Conservation (phyloP, 2,329 filamentous ascomycete genomes). For the Meredithiella fracta region DNA sequence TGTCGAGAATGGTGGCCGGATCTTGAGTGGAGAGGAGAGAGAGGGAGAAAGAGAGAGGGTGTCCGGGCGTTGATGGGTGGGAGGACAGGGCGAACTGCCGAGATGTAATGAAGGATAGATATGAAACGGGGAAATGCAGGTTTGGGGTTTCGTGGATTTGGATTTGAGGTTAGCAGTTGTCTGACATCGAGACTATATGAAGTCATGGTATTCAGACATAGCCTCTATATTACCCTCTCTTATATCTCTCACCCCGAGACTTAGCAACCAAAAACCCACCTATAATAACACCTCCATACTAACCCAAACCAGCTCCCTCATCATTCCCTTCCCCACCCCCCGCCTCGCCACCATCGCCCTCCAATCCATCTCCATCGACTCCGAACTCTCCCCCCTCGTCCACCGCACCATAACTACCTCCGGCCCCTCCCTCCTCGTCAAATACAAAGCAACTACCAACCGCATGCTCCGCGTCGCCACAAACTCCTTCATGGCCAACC, state of each 20-base stretch:
- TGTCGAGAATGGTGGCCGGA: constrained; percentile 5
- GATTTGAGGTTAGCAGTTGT: too few species aligned
- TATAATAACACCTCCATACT: constrained; percentile 5
- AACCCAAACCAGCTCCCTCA: constrained; percentile 41
- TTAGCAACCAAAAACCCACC: background rate
- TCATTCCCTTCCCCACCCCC: constrained; percentile 64
- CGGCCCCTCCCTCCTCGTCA: constrained; percentile 44
- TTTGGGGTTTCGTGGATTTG: background rate
- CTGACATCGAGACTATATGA: too few species aligned
- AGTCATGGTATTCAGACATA: background rate
- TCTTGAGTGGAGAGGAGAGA: too few species aligned
- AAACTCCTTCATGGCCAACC: constrained; percentile 87
- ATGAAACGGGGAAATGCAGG: background rate
- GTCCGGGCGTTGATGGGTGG: too few species aligned
- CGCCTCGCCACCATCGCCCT: constrained; percentile 64
- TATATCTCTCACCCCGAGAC: background rate
- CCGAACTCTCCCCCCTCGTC: constrained; percentile 75
- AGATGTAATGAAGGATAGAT: background rate
- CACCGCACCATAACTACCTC: constrained; percentile 49
- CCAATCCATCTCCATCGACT: constrained; percentile 64
- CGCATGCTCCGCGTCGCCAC: constrained; percentile 92
- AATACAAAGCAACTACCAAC: constrained; percentile 80
- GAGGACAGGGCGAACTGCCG: background rate
- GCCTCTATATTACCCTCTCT: background rate
- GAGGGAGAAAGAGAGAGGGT: too few species aligned